These are phyloP conservation scores for Actinomortierella ambigua DNA, from an alignment of 371 early-diverging fungal species.

Conservation along the genomic window DNA sequence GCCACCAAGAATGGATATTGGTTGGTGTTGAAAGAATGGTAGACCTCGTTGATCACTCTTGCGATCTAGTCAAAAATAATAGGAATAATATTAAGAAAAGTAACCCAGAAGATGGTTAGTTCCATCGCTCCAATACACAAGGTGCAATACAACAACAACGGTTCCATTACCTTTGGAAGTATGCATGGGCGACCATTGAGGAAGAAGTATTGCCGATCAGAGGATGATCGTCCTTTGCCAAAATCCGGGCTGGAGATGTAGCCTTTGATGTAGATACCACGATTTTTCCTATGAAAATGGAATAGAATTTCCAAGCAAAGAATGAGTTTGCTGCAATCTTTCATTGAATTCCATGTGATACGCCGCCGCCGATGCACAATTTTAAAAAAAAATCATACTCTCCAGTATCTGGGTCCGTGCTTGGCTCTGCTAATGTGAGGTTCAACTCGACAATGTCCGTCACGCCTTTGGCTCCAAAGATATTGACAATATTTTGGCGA, in stretches of 20 bases:
- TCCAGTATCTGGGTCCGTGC: background rate
- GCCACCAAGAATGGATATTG: constrained; percentile 85
- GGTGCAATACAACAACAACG: background rate
- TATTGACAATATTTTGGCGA: constrained; percentile 72
- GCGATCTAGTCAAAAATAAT: constrained; percentile 39
- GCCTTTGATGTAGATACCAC: constrained; percentile 49
- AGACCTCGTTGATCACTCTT: constrained; percentile 82
- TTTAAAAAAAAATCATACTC: background rate
- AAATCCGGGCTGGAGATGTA: constrained; percentile 70
- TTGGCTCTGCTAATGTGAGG: constrained; percentile 36
- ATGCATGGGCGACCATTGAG: constrained; percentile 90
- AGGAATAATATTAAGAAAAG: constrained; percentile 6
- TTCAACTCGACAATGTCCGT: constrained; percentile 60
- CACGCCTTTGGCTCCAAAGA: constrained; percentile 75
- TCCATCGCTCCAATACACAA: background rate
- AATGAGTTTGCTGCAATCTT: background rate
- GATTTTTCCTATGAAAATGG: no score
- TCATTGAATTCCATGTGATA: no score
- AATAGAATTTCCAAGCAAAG: no score
- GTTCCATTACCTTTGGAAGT: constrained; percentile 73
- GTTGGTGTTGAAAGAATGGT: constrained; percentile 65
- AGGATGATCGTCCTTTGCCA: constrained; percentile 71
- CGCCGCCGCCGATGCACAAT: no score
- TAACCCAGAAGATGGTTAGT: background rate
- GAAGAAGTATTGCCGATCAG: constrained; percentile 87